Percentiles rank a stretch among this genome's conserved stretches.
phyloP scores from a whole-genome alignment of 805 yeast genomes.

The Pachysolen tannophilus region DNA sequence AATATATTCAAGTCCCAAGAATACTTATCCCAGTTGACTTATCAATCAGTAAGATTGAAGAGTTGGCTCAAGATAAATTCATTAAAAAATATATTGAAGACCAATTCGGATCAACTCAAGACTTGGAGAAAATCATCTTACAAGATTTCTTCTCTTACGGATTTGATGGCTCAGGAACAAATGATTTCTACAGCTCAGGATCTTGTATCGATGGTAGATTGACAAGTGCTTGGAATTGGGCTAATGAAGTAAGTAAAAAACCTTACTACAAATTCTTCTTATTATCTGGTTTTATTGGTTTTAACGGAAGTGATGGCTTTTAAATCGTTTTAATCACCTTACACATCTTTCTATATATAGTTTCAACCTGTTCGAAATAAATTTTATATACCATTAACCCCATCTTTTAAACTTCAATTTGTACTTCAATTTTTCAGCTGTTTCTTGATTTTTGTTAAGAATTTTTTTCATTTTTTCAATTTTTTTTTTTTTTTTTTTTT shows the following conservation, averaged over 20 bases:
- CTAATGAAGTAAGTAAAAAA: conserved; percentile 61
- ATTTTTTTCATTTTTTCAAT: too few species aligned
- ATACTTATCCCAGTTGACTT: conserved; percentile 67
- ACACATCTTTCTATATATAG: conserved; percentile 1
- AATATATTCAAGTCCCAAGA: conserved; percentile 73
- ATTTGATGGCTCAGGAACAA: conserved; percentile 78
- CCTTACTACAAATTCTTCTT: conserved; percentile 54
- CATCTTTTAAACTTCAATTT: neutral
- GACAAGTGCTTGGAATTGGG: conserved; percentile 80
- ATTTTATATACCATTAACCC: neutral
- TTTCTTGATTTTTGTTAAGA: too few species aligned
- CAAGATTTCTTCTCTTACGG: conserved; percentile 50
- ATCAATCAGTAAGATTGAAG: conserved; percentile 47
- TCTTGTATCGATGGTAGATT: conserved; percentile 78
- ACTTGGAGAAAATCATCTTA: conserved; percentile 39
- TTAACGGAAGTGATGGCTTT: conserved; percentile 65
- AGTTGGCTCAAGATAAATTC: conserved; percentile 39
- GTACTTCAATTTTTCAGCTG: too few species aligned
- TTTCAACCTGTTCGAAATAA: neutral
- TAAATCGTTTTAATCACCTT: conserved; percentile 14
- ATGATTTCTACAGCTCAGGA: conserved; percentile 77
- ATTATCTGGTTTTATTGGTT: conserved; percentile 65
- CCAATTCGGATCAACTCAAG: conserved; percentile 50
- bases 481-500: too few species aligned
- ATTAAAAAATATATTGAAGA: conserved; percentile 42